Conservation (phyloP, 2,329 filamentous ascomycete species). For the Microsporum ferrugineum region DNA sequence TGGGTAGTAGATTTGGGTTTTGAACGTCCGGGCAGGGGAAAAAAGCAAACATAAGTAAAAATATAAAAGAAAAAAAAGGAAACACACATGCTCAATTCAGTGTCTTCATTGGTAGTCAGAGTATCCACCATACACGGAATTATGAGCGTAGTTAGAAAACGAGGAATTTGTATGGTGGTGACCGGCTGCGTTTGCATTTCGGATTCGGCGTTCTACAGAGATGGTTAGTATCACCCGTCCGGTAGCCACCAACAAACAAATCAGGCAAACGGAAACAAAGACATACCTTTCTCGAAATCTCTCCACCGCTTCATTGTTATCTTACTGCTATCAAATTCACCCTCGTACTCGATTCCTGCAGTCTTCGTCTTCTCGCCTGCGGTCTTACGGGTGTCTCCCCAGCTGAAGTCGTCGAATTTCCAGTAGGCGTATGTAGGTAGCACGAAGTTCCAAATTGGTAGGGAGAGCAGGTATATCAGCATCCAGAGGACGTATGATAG, state of each 20-base stretch:
- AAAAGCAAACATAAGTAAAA: not conserved
- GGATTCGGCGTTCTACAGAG: slow-evolving; percentile 29
- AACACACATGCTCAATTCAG: not conserved
- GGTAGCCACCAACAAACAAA: not conserved
- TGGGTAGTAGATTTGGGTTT: not conserved
- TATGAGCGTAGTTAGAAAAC: slow-evolving; percentile 22
- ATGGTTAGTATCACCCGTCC: not conserved
- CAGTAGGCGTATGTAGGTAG: slow-evolving; percentile 91
- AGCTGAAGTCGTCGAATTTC: slow-evolving; percentile 99
- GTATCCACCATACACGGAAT: slow-evolving; percentile 25
- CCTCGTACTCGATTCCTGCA: slow-evolving; percentile 74
- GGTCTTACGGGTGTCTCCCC: slow-evolving; percentile 96
- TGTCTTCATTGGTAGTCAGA: slow-evolving; percentile 25
- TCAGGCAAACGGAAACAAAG: not conserved
- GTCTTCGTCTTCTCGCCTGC: slow-evolving; percentile 82
- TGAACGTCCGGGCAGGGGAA: not conserved
- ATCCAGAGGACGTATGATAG: slow-evolving; percentile 93
- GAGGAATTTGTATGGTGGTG: slow-evolving; percentile 16
- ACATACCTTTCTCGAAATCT: slow-evolving; percentile 72
- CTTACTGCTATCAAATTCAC: slow-evolving; percentile 96
- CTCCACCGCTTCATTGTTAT: slow-evolving; percentile 99
- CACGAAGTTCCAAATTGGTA: slow-evolving; percentile 96
- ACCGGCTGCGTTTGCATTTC: slow-evolving; percentile 18
- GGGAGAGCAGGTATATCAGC: slow-evolving; percentile 83
- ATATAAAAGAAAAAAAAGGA: not conserved